phyloP scores from a whole-genome alignment of 2,329 filamentous ascomycete genomes.

The Passalora sequoiae region DNA sequence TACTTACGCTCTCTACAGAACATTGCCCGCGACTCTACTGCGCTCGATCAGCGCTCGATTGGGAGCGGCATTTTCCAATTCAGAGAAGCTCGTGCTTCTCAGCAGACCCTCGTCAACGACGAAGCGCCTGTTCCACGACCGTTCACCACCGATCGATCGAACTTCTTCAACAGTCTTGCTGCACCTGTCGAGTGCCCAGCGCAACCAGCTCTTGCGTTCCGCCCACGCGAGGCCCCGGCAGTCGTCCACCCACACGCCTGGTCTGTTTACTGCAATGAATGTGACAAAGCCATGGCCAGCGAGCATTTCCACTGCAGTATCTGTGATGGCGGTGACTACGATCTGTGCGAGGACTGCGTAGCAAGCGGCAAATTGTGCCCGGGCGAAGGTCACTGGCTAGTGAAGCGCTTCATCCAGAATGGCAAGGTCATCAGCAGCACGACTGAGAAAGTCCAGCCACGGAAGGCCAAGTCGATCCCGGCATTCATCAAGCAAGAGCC shows the following conservation, averaged over 20 bases:
- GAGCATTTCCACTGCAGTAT: conserved; percentile 91
- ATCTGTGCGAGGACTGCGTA: conserved; percentile 79
- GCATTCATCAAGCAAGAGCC: conserved; percentile 23
- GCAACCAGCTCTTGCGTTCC: conserved; percentile 35
- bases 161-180: conserved; percentile 22
- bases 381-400: conserved; percentile 80
- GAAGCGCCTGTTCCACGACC: conserved; percentile 38
- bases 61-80: conserved; percentile 37
- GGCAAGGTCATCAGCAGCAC: conserved; percentile 78
- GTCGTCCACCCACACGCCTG: conserved; percentile 48
- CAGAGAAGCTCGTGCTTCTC: conserved; percentile 32
- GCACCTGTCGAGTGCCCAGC: conserved; percentile 8
- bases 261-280: conserved; percentile 91
- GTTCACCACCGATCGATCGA: conserved; percentile 31
- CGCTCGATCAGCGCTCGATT: conserved; percentile 29
- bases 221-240: conserved; percentile 34
- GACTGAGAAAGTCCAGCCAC: conserved; percentile 64
- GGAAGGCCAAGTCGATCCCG: conserved; percentile 29
- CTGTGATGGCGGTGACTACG: conserved; percentile 90
- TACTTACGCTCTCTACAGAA: conserved; percentile 20
- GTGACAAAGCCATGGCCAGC: conserved; percentile 70
- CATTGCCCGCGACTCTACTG: conserved; percentile 23
- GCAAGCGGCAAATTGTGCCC: conserved; percentile 70
- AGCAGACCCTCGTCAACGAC: conserved; percentile 27
- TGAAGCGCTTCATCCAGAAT: conserved; percentile 77